Evolutionary conservation across 1,284 basidiomycete genomes (phyloP), one percentile per base, ranked within the genome.

Genomic region (Trametes sp.): DNA sequence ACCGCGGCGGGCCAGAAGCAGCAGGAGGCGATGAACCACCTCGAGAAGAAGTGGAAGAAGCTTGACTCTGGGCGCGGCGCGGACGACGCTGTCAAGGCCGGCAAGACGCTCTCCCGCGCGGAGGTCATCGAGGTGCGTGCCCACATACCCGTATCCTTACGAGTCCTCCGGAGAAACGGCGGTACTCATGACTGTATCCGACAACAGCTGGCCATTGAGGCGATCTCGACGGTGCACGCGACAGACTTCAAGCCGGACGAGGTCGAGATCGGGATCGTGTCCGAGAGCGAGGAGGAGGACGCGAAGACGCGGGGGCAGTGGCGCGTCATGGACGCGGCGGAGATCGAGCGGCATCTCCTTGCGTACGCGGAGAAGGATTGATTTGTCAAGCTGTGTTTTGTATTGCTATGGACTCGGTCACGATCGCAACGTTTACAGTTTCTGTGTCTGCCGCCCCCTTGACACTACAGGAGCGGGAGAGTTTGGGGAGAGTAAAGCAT

Each of bases 41-140:
- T 99, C 59, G 98, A 99, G 82, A 99, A 99, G 83, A 95, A 95
- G 77, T 99, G 96, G 94, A 99, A 99, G 82, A 96, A 96, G 74
- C 82, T 96, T 42, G 90, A 95, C 72, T 85, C 84, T 45, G 87
- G 92, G 56, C 80, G 80, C 59, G 87, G 92, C 57, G 84, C 87
- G n/a, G 86, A 95, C 69, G 88, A 95, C 78, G 81, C 93, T 14
- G 79, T 82, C 8, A 80, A 81, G 41, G 91, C 92, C 6, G 90
- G 91, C 58, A 84, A 87, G 78, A 84, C 81, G 2, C 79, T 94
- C 55, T 80, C 78, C 62, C 81, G 87, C 35, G 80, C 85, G 5
- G 89, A 91, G 64, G 92, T 94, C 26, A 93, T 97, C 67, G 95
- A 96, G 86, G 94, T 93, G 67, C 58, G 81, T 74, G 9, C 24